phyloP scores from a whole-genome alignment of 345 rosid species.

The Isatis tinctoria region DNA sequence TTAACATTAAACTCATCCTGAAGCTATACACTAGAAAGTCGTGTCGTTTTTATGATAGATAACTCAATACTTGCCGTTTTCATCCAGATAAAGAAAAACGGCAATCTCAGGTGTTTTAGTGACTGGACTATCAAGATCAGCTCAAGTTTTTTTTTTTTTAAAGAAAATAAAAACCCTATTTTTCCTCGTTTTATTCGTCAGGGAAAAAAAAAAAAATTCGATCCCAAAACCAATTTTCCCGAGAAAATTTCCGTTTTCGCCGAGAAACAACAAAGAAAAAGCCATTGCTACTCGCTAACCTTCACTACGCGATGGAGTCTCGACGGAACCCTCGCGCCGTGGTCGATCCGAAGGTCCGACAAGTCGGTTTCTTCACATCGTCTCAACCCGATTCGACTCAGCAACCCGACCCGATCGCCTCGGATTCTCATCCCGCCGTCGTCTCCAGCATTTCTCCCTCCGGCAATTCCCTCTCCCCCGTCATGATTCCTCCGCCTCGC shows the following conservation, averaged over 20 bases:
- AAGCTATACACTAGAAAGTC: background rate
- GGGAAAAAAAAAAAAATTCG: background rate
- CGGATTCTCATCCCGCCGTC: slow-evolving; percentile 35
- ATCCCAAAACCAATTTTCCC: slow-evolving; percentile 4
- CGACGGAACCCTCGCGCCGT: slow-evolving; percentile 72
- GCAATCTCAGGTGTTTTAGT: background rate
- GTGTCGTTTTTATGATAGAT: background rate
- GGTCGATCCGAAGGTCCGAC: slow-evolving; percentile 83
- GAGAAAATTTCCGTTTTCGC: slow-evolving; percentile 1
- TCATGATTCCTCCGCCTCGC: slow-evolving; percentile 91
- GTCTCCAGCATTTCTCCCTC: slow-evolving; percentile 47
- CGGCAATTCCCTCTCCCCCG: slow-evolving; percentile 70
- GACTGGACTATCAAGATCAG: slow-evolving; percentile 19
- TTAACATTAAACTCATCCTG: too few relatives aligned
- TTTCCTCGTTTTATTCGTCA: slow-evolving; percentile 13
- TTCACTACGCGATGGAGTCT: slow-evolving; percentile 51
- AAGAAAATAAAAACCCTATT: background rate
- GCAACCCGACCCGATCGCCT: slow-evolving; percentile 36
- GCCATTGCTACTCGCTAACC: background rate
- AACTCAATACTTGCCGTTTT: background rate
- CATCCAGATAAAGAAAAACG: background rate
- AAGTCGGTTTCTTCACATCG: slow-evolving; percentile 74
- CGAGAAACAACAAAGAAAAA: background rate
- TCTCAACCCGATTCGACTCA: slow-evolving; percentile 47
- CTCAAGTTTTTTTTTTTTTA: background rate